A percentile compares a stretch with the other conserved stretches of the same genome.
These are phyloP conservation scores for Grifola frondosa DNA, from an alignment of 1,284 basidiomycete species.

Conservation along the genomic window DNA sequence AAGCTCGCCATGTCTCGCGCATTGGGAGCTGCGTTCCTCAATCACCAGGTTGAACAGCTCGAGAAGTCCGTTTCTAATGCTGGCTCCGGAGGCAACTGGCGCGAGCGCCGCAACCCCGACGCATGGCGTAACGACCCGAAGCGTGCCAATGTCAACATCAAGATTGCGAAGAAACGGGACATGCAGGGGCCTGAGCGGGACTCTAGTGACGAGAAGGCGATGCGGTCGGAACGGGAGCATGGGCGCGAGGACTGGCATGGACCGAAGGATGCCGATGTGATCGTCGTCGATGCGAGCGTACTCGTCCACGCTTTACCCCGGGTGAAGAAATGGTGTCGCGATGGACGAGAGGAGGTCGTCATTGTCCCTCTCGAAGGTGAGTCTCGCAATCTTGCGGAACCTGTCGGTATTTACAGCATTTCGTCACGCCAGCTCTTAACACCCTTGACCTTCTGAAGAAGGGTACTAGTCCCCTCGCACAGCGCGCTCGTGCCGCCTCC, in stretches of 20 bases:
- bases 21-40: constrained; percentile 79
- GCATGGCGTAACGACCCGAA: constrained; percentile 24
- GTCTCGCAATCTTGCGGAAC: constrained; percentile 23
- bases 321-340: constrained; percentile 80
- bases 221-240: constrained; percentile 23
- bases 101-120: constrained; percentile 38
- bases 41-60: constrained; percentile 79
- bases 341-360: constrained; percentile 66
- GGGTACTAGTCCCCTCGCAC: constrained; percentile 74
- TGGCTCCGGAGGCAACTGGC: constrained; percentile 58
- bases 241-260: constrained; percentile 35
- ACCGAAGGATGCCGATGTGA: constrained; percentile 66
- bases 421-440: constrained; percentile 63
- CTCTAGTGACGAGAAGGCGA: constrained; percentile 19
- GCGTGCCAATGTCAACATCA: constrained; percentile 10
- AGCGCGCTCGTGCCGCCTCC: constrained; percentile 79
- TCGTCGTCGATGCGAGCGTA: constrained; percentile 86
- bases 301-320: constrained; percentile 81
- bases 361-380: constrained; percentile 87
- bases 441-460: constrained; percentile 95
- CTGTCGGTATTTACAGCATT: constrained; percentile 1
- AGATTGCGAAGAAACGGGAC: constrained; percentile 25
- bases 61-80: constrained; percentile 64
- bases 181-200: constrained; percentile 15
- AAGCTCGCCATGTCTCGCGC: constrained; percentile 79